These are phyloP conservation scores for Tolypocladium tundrense DNA, from an alignment of 2,329 filamentous ascomycete species.

Conservation along the genomic window DNA sequence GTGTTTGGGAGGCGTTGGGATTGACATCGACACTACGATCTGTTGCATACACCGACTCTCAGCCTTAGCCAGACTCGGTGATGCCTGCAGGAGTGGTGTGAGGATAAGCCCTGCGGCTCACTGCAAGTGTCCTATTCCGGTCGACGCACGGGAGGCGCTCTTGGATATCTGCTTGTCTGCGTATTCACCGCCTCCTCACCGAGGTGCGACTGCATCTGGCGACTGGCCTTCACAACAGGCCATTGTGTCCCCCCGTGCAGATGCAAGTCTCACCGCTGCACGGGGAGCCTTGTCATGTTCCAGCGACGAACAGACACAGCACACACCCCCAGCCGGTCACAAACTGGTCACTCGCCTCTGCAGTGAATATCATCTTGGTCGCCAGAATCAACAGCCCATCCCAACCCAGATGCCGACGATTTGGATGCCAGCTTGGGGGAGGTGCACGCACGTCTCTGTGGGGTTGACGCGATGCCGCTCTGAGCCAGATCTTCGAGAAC, in stretches of 20 bases:
- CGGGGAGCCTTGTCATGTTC: background rate
- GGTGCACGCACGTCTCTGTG: background rate
- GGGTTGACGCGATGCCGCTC: background rate
- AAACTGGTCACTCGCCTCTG: background rate
- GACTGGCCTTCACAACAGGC: background rate
- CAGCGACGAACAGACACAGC: background rate
- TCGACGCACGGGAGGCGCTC: background rate
- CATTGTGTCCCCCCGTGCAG: background rate
- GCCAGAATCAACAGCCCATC: background rate
- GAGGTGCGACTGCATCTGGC: background rate
- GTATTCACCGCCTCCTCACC: background rate
- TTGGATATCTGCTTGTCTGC: background rate
- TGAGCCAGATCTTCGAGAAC: background rate
- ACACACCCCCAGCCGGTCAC: background rate
- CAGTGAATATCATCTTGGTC: background rate
- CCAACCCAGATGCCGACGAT: background rate
- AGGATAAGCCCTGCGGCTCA: background rate
- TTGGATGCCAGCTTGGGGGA: background rate
- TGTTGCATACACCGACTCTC: background rate
- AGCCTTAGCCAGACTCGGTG: background rate
- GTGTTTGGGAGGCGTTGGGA: background rate
- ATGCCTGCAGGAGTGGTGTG: background rate
- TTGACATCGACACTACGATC: background rate
- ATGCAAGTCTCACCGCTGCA: background rate
- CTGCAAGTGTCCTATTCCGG: background rate